phyloP scores from a whole-genome alignment of 768 basidiomycete genomes.

The Saitozyma podzolica region DNA sequence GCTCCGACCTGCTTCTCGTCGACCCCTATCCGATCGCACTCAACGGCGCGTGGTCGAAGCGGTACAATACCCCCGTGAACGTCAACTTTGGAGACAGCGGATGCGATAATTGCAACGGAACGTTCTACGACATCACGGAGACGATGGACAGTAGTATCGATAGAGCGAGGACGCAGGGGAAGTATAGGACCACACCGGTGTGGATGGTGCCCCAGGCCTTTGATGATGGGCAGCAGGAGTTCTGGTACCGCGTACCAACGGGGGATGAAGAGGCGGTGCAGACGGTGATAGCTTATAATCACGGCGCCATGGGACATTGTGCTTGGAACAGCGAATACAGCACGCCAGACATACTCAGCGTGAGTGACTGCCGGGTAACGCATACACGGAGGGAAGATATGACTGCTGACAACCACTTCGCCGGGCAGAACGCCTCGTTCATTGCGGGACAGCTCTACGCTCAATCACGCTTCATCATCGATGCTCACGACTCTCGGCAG shows the following conservation, averaged over 20 bases:
- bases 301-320: slow-evolving; percentile 22
- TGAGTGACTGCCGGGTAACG: slow-evolving; percentile 3
- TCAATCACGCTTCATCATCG: slow-evolving; percentile 20
- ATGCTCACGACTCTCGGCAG: slow-evolving; percentile 10
- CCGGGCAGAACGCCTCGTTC: slow-evolving; percentile 21
- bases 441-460: slow-evolving; percentile 14
- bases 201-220: slow-evolving; percentile 84
- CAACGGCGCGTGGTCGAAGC: slow-evolving; percentile 33
- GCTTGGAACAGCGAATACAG: slow-evolving; percentile 15
- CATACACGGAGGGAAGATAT: not conserved
- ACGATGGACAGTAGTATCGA: slow-evolving; percentile 68
- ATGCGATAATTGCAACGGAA: slow-evolving; percentile 68
- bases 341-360: slow-evolving; percentile 19
- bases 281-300: slow-evolving; percentile 22
- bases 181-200: slow-evolving; percentile 54
- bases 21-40: slow-evolving; percentile 43
- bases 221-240: slow-evolving; percentile 56
- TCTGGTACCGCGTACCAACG: slow-evolving; percentile 26
- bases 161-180: slow-evolving; percentile 43
- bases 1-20: slow-evolving; percentile 60
- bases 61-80: slow-evolving; percentile 39
- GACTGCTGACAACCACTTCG: not conserved
- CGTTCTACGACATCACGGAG: slow-evolving; percentile 66
- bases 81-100: slow-evolving; percentile 71
- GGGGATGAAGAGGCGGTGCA: slow-evolving; percentile 15